Evolutionary conservation across 768 basidiomycete species (phyloP).

Genomic region (Suillus subaureus): DNA sequence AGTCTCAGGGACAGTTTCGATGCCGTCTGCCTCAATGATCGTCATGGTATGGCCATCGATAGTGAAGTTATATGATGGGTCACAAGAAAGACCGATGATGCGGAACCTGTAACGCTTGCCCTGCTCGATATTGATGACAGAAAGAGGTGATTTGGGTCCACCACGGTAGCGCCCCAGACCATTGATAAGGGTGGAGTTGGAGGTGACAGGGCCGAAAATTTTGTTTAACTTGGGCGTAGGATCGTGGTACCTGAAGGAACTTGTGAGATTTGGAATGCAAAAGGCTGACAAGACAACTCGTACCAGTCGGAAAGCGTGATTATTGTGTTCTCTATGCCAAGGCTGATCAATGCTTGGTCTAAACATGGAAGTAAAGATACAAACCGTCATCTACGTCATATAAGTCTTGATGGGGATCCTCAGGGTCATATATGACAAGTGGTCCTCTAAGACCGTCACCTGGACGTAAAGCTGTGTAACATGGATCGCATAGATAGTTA

Average conservation of each 20-base stretch:
- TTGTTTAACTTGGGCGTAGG: constrained; percentile 19
- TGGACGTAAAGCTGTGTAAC: neutral
- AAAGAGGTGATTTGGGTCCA: constrained; percentile 35
- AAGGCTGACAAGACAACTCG: constrained; percentile 11
- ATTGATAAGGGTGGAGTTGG: constrained; percentile 47
- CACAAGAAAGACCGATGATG: constrained; percentile 37
- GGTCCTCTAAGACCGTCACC: constrained; percentile 44
- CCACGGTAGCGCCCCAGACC: constrained; percentile 42
- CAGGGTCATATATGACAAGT: constrained; percentile 47
- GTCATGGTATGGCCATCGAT: constrained; percentile 39
- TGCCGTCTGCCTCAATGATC: constrained; percentile 49
- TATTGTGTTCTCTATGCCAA: constrained; percentile 39
- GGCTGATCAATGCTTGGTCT: constrained; percentile 2
- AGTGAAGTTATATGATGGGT: constrained; percentile 33
- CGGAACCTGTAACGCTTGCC: constrained; percentile 46
- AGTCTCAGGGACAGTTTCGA: constrained; percentile 31
- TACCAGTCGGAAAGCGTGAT: constrained; percentile 51
- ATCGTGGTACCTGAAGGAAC: constrained; percentile 28
- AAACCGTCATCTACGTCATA: constrained; percentile 52
- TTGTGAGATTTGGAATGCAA: neutral
- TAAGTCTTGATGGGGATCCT: constrained; percentile 41
- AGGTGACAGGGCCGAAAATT: constrained; percentile 21
- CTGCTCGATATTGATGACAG: constrained; percentile 40
- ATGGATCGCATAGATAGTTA: constrained; percentile 18
- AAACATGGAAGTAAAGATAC: constrained; percentile 5